Base-by-base conservation (phyloP, 2,329 filamentous ascomycete genomes). In the Sporothrix dimorphospora region DNA sequence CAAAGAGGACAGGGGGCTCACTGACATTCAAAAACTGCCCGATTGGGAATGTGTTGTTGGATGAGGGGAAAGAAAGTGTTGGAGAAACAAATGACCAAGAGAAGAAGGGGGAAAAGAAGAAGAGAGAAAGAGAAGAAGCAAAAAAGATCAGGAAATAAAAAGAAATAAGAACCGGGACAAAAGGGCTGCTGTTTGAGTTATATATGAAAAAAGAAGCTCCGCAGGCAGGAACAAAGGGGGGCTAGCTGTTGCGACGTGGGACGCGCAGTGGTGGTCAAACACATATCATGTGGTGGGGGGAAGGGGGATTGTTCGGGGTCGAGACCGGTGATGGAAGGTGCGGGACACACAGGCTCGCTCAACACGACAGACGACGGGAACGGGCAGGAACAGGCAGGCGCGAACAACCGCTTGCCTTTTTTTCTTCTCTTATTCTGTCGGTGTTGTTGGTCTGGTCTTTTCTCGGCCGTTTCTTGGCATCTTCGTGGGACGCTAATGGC, bases 41-140 rank as follows among this genome's bases (percentile, higher is more conserved):
- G 68, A 70, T 59, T 61, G 53, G 68, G 53, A 34, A 24, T n/a
- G 49, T 68, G 49, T 57, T 27, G 49, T 16, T 51, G 63, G 4
- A n/a, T 7, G 45, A 8, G 65, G 65, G 16, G 65, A 51, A 40
- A 12, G 14, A 21, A n/a, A 38, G 16, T 21, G 65, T 51, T 49
- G 47, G 65, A 38, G 47, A n/a, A 68, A 19, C 8, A n/a, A n/a
- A 30, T 12, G 34, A 55, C 4, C 49, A 30, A 47, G 7, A 30
- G n/a, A 21, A 7, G 24, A 21, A 21, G 34, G 21, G 21, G 21
- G 24, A 30, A 30, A 47, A 63, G 16, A 7, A 55, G 40, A 49
- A 47, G 24, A 42, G 27, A 12, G 27, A 38, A 59, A 61, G 11
- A 21, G 16, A 21, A 42, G 59, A 24, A 42, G n/a, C 24, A 65